Conservation (phyloP, 139 green algal species). For the Yamagishiella unicocca region DNA sequence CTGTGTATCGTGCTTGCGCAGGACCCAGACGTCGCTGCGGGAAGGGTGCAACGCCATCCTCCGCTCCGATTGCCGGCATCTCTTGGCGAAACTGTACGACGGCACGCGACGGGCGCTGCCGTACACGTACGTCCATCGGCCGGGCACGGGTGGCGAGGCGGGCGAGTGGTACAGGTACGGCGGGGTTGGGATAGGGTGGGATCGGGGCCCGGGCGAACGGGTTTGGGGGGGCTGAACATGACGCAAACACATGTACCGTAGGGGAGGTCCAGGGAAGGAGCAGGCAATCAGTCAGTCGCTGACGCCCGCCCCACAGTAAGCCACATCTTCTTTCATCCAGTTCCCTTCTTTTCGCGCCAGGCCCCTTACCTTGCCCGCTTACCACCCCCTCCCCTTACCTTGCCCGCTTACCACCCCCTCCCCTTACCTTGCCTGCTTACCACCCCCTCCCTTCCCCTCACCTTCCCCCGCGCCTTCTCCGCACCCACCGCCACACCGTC, state of each 20-base stretch:
- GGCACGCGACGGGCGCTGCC: constrained; percentile 2
- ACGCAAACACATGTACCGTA: too few relatives aligned
- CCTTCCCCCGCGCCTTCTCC: too few relatives aligned
- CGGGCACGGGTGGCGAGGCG: not conserved
- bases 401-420: not conserved
- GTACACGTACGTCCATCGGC: constrained; percentile 11
- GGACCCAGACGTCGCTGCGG: constrained; percentile 79
- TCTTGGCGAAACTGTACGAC: constrained; percentile 64
- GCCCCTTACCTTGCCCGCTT: not conserved
- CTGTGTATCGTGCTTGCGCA: too few relatives aligned
- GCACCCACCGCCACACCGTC: too few relatives aligned
- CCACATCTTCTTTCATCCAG: too few relatives aligned
- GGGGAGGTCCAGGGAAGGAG: too few relatives aligned
- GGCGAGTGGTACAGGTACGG: constrained; percentile 34
- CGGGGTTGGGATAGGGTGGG: not conserved
- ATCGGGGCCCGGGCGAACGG: not conserved
- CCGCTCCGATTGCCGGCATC: constrained; percentile 76
- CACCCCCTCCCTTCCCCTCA: not conserved
- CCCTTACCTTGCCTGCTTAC: not conserved
- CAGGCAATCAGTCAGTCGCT: too few relatives aligned
- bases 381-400: not conserved
- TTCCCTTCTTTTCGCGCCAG: not conserved
- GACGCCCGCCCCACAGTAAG: too few relatives aligned
- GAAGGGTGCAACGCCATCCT: constrained; percentile 94
- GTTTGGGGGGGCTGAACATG: too few relatives aligned